phyloP scores from a whole-genome alignment of 768 basidiomycete genomes.

The Leucosporidium yakuticum region DNA sequence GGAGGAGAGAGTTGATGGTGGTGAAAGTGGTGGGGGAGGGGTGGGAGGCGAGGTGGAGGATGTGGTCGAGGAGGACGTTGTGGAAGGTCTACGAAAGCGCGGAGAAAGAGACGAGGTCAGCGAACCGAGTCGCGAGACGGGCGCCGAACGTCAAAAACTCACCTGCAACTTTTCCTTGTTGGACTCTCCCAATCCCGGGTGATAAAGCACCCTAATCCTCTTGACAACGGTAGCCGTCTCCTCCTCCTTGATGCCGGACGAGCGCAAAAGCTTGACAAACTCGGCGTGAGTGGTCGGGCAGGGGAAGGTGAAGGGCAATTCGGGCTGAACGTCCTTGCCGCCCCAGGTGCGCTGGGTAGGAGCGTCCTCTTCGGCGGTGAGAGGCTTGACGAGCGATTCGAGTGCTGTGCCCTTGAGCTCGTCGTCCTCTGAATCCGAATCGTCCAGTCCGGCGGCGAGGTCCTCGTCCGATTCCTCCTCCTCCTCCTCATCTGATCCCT shows the following conservation, averaged over 20 bases:
- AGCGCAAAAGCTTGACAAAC: constrained; percentile 73
- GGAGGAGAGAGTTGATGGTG: constrained; percentile 61
- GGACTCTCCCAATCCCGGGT: constrained; percentile 81
- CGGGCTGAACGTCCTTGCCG: constrained; percentile 11
- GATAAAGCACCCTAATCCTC: constrained; percentile 82
- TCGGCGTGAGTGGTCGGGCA: constrained; percentile 83
- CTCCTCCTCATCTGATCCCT: constrained; percentile 23
- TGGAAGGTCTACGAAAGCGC: constrained; percentile 55
- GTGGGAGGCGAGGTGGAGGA: constrained; percentile 62
- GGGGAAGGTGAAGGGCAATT: constrained; percentile 80
- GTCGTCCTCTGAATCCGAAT: constrained; percentile 42
- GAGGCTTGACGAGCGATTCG: constrained; percentile 18
- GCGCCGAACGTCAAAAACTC: constrained; percentile 38
- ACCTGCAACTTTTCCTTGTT: constrained; percentile 93
- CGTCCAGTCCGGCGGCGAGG: constrained; percentile 40
- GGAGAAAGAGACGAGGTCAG: neutral
- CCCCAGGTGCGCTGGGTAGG: constrained; percentile 3
- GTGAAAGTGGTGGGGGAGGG: constrained; percentile 58
- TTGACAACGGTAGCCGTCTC: constrained; percentile 76
- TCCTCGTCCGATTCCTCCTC: constrained; percentile 38
- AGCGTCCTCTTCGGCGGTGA: neutral
- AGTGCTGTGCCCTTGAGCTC: constrained; percentile 25
- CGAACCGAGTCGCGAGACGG: neutral
- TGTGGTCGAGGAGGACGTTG: constrained; percentile 77
- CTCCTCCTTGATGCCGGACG: constrained; percentile 54